Percentiles rank a stretch among this genome's conserved stretches.
phyloP scores from a whole-genome alignment of 176 grass and related monocot genomes.

The Oryza australiensis region DNA sequence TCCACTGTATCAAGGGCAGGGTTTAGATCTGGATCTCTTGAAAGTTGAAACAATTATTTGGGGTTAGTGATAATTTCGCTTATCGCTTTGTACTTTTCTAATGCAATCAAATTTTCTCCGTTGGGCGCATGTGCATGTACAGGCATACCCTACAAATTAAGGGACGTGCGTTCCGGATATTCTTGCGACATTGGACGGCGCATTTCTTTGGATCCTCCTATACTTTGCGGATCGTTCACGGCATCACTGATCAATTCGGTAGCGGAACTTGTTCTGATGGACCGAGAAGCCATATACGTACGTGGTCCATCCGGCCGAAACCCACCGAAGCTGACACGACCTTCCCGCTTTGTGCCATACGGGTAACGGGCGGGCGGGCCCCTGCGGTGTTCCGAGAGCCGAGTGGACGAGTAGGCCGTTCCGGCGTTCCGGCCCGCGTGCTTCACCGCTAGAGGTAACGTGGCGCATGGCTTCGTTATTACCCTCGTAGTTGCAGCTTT shows the following conservation, averaged over 20 bases:
- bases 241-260: not conserved
- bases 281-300: no score
- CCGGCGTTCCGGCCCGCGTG: no score
- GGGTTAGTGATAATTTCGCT: not conserved
- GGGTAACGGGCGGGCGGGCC: no score
- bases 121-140: not conserved
- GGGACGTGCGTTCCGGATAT: not conserved
- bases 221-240: not conserved
- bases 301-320: no score
- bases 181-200: not conserved
- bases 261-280: not conserved
- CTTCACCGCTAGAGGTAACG: no score
- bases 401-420: no score
- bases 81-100: not conserved
- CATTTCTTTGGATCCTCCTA: not conserved
- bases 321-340: no score
- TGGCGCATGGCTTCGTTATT: no score
- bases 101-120: not conserved
- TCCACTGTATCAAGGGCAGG: not conserved
- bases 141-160: not conserved
- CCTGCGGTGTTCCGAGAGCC: no score
- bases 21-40: slow-evolving; percentile 3
- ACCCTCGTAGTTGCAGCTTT: no score
- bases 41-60: not conserved
- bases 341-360: no score